These are phyloP conservation scores for Ceratorhiza oryzae-sativae DNA, from an alignment of 1,284 basidiomycete species.

Conservation along the genomic window DNA sequence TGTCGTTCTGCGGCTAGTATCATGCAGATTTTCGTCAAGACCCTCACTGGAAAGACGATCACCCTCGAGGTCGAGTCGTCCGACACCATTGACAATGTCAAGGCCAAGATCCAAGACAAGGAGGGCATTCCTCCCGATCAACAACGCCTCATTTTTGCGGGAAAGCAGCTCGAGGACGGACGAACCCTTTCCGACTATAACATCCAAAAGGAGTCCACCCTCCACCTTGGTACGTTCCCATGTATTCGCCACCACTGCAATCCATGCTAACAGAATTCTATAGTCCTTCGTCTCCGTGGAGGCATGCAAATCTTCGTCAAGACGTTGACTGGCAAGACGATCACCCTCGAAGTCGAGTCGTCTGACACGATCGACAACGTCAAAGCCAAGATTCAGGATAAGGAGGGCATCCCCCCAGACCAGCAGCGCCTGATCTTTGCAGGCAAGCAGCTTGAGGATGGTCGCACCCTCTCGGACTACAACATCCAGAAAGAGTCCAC, in stretches of 20 bases:
- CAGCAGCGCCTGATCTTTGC: conserved; percentile 64
- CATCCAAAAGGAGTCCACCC: conserved; percentile 48
- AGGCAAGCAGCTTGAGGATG: conserved; percentile 56
- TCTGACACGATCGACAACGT: conserved; percentile 65
- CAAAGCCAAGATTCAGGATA: conserved; percentile 60
- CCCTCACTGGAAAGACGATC: conserved; percentile 64
- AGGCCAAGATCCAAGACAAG: conserved; percentile 60
- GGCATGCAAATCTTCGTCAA: conserved; percentile 59
- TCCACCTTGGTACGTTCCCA: conserved; percentile 51
- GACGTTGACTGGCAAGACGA: conserved; percentile 64
- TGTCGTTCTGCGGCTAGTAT: neutral
- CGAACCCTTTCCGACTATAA: conserved; percentile 59
- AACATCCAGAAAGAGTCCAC: conserved; percentile 45
- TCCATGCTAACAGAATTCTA: neutral
- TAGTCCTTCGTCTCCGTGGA: conserved; percentile 45
- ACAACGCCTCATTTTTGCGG: conserved; percentile 65
- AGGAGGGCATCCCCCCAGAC: conserved; percentile 60
- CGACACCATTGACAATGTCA: conserved; percentile 65
- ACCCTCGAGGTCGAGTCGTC: conserved; percentile 65
- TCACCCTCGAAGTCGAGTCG: conserved; percentile 66
- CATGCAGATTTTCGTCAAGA: conserved; percentile 58
- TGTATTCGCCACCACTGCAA: neutral
- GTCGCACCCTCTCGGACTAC: conserved; percentile 44
- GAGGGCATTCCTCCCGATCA: conserved; percentile 60
- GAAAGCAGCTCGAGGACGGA: conserved; percentile 63